Evolutionary conservation across 2,329 filamentous ascomycete species (phyloP).

Genomic region (Aspergillus texensis): DNA sequence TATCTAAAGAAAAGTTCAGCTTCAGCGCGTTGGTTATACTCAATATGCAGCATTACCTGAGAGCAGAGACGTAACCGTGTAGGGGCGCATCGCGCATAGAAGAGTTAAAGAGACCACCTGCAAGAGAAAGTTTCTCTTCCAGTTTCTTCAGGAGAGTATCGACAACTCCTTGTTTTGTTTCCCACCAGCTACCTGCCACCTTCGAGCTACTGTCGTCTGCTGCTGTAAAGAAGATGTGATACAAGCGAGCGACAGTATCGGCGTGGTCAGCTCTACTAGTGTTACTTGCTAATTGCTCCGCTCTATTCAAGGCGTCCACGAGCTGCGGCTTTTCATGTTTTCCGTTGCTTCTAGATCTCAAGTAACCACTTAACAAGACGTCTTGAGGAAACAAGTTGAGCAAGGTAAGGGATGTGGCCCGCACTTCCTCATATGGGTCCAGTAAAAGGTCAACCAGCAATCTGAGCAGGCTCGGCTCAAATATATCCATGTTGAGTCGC

Average conservation of each 20-base stretch:
- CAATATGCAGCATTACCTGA: constrained; percentile 52
- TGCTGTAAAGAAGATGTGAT: constrained; percentile 68
- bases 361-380: constrained; percentile 25
- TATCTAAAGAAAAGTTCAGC: constrained; percentile 39
- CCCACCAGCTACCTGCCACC: constrained; percentile 30
- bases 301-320: constrained; percentile 35
- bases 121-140: constrained; percentile 65
- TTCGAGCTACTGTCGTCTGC: constrained; percentile 40
- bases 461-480: constrained; percentile 45
- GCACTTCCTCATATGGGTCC: constrained; percentile 91
- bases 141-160: constrained; percentile 62
- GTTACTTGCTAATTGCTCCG: constrained; percentile 43
- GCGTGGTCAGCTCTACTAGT: constrained; percentile 90
- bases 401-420: constrained; percentile 56
- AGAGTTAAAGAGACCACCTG: constrained; percentile 65
- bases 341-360: constrained; percentile 9
- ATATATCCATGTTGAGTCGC: constrained; percentile 52
- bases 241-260: constrained; percentile 81
- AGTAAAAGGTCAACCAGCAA: constrained; percentile 77
- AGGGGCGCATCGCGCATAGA: constrained; percentile 69
- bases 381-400: constrained; percentile 43
- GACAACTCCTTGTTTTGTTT: constrained; percentile 54
- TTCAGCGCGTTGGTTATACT: neutral
- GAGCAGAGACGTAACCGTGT: constrained; percentile 69
- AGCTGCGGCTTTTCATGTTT: constrained; percentile 29